Percentiles rank a stretch among this genome's conserved stretches.
phyloP scores from a whole-genome alignment of 2,329 filamentous ascomycete genomes.

The Periconia digitata region DNA sequence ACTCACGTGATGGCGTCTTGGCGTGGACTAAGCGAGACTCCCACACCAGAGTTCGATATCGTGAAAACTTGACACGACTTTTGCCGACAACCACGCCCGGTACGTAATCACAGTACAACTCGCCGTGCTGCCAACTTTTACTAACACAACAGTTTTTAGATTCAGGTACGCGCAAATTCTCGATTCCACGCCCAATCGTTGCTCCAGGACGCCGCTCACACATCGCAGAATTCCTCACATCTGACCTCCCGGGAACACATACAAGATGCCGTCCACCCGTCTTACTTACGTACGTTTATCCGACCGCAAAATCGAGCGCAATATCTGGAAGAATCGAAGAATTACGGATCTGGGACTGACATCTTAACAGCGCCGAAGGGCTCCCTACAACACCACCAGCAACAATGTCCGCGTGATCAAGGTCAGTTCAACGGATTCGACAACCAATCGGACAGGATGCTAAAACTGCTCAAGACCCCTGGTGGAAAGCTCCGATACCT shows the following conservation, averaged over 20 bases:
- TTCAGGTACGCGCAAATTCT: conserved; percentile 24
- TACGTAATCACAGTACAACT: conserved; percentile 22
- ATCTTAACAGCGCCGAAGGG: conserved; percentile 55
- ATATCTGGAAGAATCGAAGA: conserved; percentile 4
- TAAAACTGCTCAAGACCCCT: conserved; percentile 74
- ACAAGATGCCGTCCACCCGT: conserved; percentile 57
- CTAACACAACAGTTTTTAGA: conserved; percentile 18
- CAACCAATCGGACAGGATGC: not conserved
- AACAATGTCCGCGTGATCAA: conserved; percentile 79
- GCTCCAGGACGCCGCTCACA: conserved; percentile 27
- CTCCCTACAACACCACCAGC: conserved; percentile 91
- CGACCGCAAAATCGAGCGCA: not conserved
- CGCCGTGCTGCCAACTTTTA: not conserved
- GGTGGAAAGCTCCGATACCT: conserved; percentile 94
- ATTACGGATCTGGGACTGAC: conserved; percentile 31
- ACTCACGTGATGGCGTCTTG: not conserved
- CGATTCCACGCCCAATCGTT: conserved; percentile 3
- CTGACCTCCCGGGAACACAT: conserved; percentile 41
- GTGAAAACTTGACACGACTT: conserved; percentile 18
- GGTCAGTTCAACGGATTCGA: conserved; percentile 11
- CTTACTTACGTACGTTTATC: conserved; percentile 57
- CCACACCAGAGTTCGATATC: conserved; percentile 11
- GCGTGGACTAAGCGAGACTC: conserved; percentile 9
- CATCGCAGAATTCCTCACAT: conserved; percentile 29
- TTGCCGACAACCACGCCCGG: conserved; percentile 34